A percentile compares a stretch with the other conserved stretches of the same genome.
Evolutionary conservation across 2,329 filamentous ascomycete species (phyloP).

Genomic region (Ophiosphaerella korrae): DNA sequence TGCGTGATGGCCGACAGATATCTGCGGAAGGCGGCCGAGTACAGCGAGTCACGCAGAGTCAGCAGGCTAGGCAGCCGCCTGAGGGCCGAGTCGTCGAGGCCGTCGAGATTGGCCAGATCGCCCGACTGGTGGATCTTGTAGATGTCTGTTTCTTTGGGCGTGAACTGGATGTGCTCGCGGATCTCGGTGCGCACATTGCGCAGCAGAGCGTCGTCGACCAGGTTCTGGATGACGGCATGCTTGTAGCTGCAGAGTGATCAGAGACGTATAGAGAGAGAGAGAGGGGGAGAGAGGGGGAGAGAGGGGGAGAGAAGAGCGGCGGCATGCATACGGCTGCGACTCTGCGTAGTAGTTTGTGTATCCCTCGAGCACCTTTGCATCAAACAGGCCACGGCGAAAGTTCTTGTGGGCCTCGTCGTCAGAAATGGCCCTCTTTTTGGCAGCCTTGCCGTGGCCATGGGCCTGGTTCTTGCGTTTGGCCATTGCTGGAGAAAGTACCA

Average conservation of each 20-base stretch:
- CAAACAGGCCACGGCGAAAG: conserved; percentile 48
- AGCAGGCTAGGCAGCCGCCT: conserved; percentile 88
- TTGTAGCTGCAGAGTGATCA: conserved; percentile 66
- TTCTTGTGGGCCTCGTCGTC: conserved; percentile 48
- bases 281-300: not conserved
- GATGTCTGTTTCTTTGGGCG: conserved; percentile 98
- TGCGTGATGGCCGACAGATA: conserved; percentile 87
- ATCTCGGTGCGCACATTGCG: conserved; percentile 89
- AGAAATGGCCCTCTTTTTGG: conserved; percentile 52
- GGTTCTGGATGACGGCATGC: conserved; percentile 82
- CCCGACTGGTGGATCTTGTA: conserved; percentile 99
- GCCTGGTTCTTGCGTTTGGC: conserved; percentile 52
- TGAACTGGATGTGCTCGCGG: conserved; percentile 88
- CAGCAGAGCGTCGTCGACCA: conserved; percentile 81
- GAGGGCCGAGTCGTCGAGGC: conserved; percentile 83
- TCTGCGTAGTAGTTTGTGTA: conserved; percentile 46
- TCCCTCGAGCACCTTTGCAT: conserved; percentile 38
- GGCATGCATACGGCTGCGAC: conserved; percentile 45
- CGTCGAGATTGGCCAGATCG: conserved; percentile 94
- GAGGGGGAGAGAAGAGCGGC: not conserved
- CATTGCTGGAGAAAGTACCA: conserved; percentile 3
- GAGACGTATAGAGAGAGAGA: not conserved
- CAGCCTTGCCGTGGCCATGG: conserved; percentile 44
- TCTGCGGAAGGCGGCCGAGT: conserved; percentile 85
- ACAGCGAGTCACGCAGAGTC: conserved; percentile 88